These are phyloP conservation scores for Camellia sinensis DNA, from an alignment of 148 eudicot species.

Conservation along the genomic window DNA sequence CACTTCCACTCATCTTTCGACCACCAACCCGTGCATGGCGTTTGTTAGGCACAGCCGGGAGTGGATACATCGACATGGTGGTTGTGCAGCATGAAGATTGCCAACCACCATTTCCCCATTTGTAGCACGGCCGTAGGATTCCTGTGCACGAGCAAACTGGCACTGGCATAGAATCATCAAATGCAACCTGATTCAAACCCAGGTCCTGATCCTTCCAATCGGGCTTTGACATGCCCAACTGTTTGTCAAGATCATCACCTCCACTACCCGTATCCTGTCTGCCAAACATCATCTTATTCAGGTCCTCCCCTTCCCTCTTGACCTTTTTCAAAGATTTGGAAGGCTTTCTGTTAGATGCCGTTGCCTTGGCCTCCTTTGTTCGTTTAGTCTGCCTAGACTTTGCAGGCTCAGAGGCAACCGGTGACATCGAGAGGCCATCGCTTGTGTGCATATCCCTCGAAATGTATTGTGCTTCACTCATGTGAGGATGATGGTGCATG, in stretches of 20 bases:
- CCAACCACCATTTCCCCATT: slow-evolving; percentile 99
- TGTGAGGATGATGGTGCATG: slow-evolving; percentile 33
- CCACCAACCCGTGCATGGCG: slow-evolving; percentile 91
- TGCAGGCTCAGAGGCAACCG: slow-evolving; percentile 39
- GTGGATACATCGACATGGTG: slow-evolving; percentile 72
- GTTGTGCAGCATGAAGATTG: slow-evolving; percentile 97
- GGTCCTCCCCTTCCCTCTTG: slow-evolving; percentile 55
- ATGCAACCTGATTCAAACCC: slow-evolving; percentile 78
- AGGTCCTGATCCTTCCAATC: slow-evolving; percentile 78
- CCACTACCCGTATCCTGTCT: slow-evolving; percentile 41
- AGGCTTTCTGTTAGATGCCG: slow-evolving; percentile 42
- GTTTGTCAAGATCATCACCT: slow-evolving; percentile 32
- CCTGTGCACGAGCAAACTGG: slow-evolving; percentile 96
- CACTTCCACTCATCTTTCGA: slow-evolving; percentile 95
- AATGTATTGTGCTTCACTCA: slow-evolving; percentile 46
- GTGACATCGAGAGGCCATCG: slow-evolving; percentile 39
- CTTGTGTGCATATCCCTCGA: slow-evolving; percentile 37
- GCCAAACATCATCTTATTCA: slow-evolving; percentile 41
- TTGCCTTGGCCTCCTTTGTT: slow-evolving; percentile 46
- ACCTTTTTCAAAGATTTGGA: slow-evolving; percentile 49
- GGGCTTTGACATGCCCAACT: slow-evolving; percentile 32
- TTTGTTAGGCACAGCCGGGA: slow-evolving; percentile 80
- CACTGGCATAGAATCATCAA: slow-evolving; percentile 75
- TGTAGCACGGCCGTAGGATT: slow-evolving; percentile 72
- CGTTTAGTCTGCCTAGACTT: slow-evolving; percentile 56